Evolutionary conservation across 192 early-diverging fungal genomes (phyloP), one percentile per base, ranked within the genome.

Genomic region (Rhizophagus clarus): DNA sequence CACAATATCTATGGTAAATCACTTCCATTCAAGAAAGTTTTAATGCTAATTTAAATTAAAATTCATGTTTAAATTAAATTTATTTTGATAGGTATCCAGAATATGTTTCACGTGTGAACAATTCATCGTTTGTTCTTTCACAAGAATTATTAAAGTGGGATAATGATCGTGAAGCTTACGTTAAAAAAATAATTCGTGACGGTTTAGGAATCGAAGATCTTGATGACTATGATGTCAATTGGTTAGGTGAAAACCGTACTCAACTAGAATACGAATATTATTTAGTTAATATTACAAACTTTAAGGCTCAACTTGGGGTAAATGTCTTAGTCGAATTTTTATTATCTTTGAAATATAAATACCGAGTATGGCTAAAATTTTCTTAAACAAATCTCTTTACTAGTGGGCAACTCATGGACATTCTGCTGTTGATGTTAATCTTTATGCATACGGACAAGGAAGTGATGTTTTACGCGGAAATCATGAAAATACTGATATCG

Each of bases 361-460:
- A 63, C 10, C 28, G 31, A 34, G 81, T 72, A 79, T 80, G 75
- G 68, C 62, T 47, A 81, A 79, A 34, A 61, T 72, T 51, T 66
- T 70, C 56, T 72, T 66, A n/a, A n/a, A n/a, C n/a, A n/a, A n/a
- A 28, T 79, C 72, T 47, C 69, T 26, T 37, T 60, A 81, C 62
- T 72, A 87, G 68, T 95, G 92, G 94, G 85, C 96, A 11, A 98
- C 98, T 0, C 94, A 94, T 83, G 96, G 96, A 10, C 98, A n/a
- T n/a, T n/a, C n/a, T n/a, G n/a, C n/a, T n/a, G n/a, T n/a, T n/a
- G n/a, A n/a, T n/a, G n/a, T n/a, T n/a, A n/a, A n/a, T n/a, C n/a
- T n/a, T n/a, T n/a, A n/a, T n/a, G n/a, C n/a, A n/a, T n/a, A n/a
- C n/a, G n/a, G n/a, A n/a, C n/a, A n/a, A n/a, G n/a, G n/a, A n/a